phyloP scores from a whole-genome alignment of 2,329 filamentous ascomycete genomes.

The Ceratocystis cubensis region DNA sequence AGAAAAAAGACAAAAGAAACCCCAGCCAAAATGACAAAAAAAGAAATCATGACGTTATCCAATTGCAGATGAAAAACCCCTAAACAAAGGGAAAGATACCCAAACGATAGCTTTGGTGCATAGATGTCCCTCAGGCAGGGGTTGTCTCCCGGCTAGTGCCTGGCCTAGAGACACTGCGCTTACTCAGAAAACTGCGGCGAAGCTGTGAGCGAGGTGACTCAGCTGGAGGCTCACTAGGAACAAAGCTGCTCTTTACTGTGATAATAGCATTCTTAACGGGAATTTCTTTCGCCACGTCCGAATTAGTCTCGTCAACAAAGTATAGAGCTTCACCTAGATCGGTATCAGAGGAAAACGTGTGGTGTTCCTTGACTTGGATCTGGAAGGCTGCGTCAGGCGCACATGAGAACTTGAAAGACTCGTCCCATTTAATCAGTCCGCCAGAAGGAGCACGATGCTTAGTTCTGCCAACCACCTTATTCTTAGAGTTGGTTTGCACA shows the following conservation, averaged over 20 bases:
- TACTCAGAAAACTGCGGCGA: slow-evolving; percentile 44
- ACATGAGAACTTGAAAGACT: slow-evolving; percentile 67
- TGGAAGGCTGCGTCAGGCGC: slow-evolving; percentile 77
- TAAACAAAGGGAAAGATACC: background rate
- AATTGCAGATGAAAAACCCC: background rate
- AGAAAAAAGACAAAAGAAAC: background rate
- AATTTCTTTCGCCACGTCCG: slow-evolving; percentile 58
- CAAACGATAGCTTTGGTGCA: slow-evolving; percentile 6
- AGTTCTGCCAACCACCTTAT: slow-evolving; percentile 79
- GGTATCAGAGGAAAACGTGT: slow-evolving; percentile 71
- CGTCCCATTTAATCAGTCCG: slow-evolving; percentile 58
- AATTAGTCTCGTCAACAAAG: slow-evolving; percentile 71
- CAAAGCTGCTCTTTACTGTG: slow-evolving; percentile 61
- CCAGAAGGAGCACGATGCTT: slow-evolving; percentile 68
- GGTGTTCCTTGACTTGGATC: slow-evolving; percentile 71
- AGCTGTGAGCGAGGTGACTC: slow-evolving; percentile 38
- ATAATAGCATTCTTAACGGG: slow-evolving; percentile 61
- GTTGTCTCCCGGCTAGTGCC: slow-evolving; percentile 35
- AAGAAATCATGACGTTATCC: background rate
- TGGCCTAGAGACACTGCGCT: slow-evolving; percentile 28
- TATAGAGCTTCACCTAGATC: slow-evolving; percentile 77
- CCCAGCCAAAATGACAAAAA: background rate
- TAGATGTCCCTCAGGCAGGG: slow-evolving; percentile 22
- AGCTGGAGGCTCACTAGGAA: slow-evolving; percentile 29
- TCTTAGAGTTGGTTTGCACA: slow-evolving; percentile 53